Evolutionary conservation across 2,329 filamentous ascomycete genomes (phyloP), one percentile per base, ranked within the genome.

Genomic region (Dactylellina haptotyla): DNA sequence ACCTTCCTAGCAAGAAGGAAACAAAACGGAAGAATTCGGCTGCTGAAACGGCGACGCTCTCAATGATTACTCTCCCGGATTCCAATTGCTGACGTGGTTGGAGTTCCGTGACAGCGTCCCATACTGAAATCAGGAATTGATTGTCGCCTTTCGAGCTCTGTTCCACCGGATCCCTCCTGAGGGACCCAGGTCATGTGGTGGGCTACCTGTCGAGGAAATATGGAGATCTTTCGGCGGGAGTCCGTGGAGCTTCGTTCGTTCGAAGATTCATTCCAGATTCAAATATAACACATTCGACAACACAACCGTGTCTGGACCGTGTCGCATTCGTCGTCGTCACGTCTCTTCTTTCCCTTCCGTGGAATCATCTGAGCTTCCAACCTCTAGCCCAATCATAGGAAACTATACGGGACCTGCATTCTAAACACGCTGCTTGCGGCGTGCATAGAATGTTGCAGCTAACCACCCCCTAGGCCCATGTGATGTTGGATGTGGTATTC

Each of bases 261-360:
- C 18, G 51, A 39, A 50, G 12, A 50, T 5, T n/a, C 16, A 18
- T 18, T n/a, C 48, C 20, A 28, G 14, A 16, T 53, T 20, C 9
- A 37, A 57, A 43, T 43, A 57, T 57, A 57, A 26, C 53, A 57
- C 53, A 57, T 20, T 43, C 34, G 23, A 28, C 53, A 57, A 57
- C 53, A 57, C 53, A 57, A 54, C 6, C n/a, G 12, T 3, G 20
- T 23, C 20, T 50, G 4, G 12, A 28, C n/a, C n/a, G n/a, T n/a
- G 32, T 6, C 32, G 6, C 32, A 14, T 14, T 34, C 32, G 32
- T 34, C 6, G 6, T 34, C 14, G 6, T 6, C 32, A 34, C 14
- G 32, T 6, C 32, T 14, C 32, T 34, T 34, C 32, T 14, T 34
- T 6, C 14, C 32, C 32, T 34, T 14, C 6, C 6, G 32, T 34